Percentiles rank a stretch among this genome's conserved stretches.
These are phyloP conservation scores for Colletotrichum sp. DNA, from an alignment of 2,329 filamentous ascomycete genomes.

Conservation along the genomic window DNA sequence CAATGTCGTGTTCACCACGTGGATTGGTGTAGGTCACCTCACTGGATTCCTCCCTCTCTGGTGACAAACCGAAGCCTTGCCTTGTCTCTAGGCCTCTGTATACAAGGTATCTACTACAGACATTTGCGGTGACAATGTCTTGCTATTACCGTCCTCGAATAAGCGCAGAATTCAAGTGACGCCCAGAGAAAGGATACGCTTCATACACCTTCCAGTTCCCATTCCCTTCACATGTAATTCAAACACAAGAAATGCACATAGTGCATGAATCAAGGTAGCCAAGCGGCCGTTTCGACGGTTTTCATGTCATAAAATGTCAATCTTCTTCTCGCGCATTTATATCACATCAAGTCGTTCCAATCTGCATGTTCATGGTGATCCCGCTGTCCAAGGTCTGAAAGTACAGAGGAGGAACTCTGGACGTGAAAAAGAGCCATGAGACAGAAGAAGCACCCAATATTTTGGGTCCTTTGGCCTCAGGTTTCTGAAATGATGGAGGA, in stretches of 20 bases:
- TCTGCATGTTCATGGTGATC: background rate
- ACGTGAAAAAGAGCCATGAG: background rate
- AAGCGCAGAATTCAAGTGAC: background rate
- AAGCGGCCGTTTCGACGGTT: too few species aligned
- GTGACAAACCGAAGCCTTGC: background rate
- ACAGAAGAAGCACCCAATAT: background rate
- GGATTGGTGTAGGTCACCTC: too few species aligned
- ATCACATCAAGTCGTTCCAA: background rate
- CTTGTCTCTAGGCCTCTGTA: too few species aligned
- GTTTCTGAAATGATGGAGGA: background rate
- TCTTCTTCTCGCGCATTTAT: background rate
- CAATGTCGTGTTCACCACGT: too few species aligned
- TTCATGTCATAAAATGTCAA: background rate
- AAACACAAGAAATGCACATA: rapidly evolving
- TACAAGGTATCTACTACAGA: rapidly evolving
- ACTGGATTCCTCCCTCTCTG: background rate
- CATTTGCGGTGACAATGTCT: background rate
- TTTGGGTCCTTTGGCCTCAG: too few species aligned
- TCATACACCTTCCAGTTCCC: too few species aligned
- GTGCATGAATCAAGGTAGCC: rapidly evolving
- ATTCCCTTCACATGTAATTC: background rate
- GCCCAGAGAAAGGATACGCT: background rate
- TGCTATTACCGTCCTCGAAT: rapidly evolving
- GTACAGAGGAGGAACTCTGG: background rate
- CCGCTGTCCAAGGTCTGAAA: background rate